Evolutionary conservation across 176 grass and related monocot genomes (phyloP), one percentile per base, ranked within the genome.

Genomic region (Carex kokanica): DNA sequence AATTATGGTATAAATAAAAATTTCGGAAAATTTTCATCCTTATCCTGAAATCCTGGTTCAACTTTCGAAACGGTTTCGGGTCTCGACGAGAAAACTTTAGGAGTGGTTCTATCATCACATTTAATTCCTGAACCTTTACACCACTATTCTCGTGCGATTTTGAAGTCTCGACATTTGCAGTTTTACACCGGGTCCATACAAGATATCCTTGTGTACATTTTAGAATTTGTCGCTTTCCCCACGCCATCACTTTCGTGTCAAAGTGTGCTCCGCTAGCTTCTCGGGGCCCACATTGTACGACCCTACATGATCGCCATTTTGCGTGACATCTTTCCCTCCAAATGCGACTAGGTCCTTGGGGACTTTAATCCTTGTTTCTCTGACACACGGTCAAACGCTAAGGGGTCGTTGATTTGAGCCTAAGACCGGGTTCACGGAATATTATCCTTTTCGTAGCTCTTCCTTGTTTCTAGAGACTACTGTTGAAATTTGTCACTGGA

Each of bases 1-100:
- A 1, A 27, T 27, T 27, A 27, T 27, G 1, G 27, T 27, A 27
- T 1, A 27, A 27, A 27, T 27, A 27, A 27, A 27, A 27, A 27
- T 27, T 27, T 27, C 27, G 27, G 27, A 27, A 27, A 27, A 2
- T 27, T 38, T 57, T 78, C 74, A 78, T 78, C 49, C 53, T 57
- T 78, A 58, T 59, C 60, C 38, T 13, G 79, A 14, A 5, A 36
- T 59, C 59, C n/a, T 14, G 80, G 23, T 10, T 10, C 60, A 9
- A 60, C 21, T 56, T 55, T 68, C 23, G 25, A 17, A 3, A 29
- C 84, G 84, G 84, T 69, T 86, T 86, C 84, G 64, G 40, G 77
- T 86, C 51, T 86, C 45, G 84, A 71, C 84, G 21, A 17, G 20
- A 47, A 24, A 5, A 49, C 60, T 38, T 79, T 49, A 15, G 11